Evolutionary conservation across 2,329 filamentous ascomycete species (phyloP), one percentile per base, ranked within the genome.

Genomic region (Phialophora verrucosa): DNA sequence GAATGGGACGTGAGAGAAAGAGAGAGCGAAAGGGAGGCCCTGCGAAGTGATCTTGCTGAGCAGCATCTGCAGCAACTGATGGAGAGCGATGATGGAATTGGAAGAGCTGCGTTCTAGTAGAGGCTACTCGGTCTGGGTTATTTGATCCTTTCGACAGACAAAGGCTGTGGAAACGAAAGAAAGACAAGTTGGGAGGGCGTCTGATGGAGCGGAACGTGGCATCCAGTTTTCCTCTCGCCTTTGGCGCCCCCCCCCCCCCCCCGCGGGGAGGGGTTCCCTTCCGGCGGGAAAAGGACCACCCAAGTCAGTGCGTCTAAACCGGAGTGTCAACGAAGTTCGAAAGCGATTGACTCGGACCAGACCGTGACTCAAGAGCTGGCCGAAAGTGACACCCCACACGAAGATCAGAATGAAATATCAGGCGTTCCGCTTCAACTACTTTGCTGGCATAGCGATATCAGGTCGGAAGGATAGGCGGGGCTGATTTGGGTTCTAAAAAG

Each of bases 21-120:
- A 35, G 82, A 84, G 72, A 82, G 77, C 64, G 78, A 79, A 31
- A 80, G 81, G 23, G 80, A 80, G 49, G 77, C 78, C 2, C 69
- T 82, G 53, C 82, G 79, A 69, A 83, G 80, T 68, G 81, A 83
- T 62, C 71, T 83, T 59, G 81, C 82, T 2, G 82, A 83, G 67
- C 76, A 78, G 1, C 79, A 82, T 73, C 69, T 83, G 67, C 79
- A 82, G 60, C 73, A 78, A 14, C 79, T 83, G 74, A 77, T 79
- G 14, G 80, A 81, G 65, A 75, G 76, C 11, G 81, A 83, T 64
- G 78, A 78, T 60, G 75, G 78, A 51, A 74, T 77, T 58, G 75
- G 76, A n/a, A 75, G 77, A 12, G 73, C 77, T 27, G 74, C 77
- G 42, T 83, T 82, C 65, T 82, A 73, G 65, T 59, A 59, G 20